phyloP scores from a whole-genome alignment of 768 basidiomycete species.

The Kwoniella dendrophila region DNA sequence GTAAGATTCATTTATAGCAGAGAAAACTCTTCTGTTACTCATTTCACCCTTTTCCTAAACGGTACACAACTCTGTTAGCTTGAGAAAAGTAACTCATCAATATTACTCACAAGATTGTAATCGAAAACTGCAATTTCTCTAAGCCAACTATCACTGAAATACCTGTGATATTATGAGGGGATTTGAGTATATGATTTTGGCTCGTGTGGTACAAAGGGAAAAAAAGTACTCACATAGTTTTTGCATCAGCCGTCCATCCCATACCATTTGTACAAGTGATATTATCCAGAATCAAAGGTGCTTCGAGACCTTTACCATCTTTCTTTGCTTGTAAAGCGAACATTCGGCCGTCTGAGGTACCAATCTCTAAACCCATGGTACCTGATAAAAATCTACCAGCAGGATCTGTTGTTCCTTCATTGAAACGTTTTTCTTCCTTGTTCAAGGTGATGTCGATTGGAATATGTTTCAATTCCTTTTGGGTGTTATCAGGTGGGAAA shows the following conservation, averaged over 20 bases:
- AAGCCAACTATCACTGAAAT: conserved; percentile 19
- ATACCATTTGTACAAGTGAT: conserved; percentile 24
- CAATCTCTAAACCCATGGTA: conserved; percentile 5
- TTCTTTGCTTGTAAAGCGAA: background rate
- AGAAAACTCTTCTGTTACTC: conserved; percentile 9
- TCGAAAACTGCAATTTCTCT: conserved; percentile 16
- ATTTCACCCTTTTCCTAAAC: conserved; percentile 3
- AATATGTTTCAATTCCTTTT: background rate
- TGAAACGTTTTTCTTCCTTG: conserved; percentile 8
- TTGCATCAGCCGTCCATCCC: conserved; percentile 15
- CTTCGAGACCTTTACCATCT: background rate
- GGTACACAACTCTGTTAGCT: background rate
- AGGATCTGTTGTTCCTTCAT: conserved; percentile 19
- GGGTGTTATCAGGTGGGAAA: conserved; percentile 14
- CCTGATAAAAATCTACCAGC: conserved; percentile 15
- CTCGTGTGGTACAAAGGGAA: background rate
- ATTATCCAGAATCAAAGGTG: conserved; percentile 5
- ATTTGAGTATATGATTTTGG: background rate
- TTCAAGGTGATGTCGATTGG: background rate
- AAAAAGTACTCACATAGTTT: conserved; percentile 12
- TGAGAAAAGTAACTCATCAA: no score
- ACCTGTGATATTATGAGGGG: conserved; percentile 4
- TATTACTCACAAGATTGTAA: conserved; percentile 11
- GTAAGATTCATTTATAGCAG: background rate
- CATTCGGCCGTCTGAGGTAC: conserved; percentile 7